Base-by-base conservation (phyloP, 2,329 filamentous ascomycete genomes). In the Pestalotiopsis fici region DNA sequence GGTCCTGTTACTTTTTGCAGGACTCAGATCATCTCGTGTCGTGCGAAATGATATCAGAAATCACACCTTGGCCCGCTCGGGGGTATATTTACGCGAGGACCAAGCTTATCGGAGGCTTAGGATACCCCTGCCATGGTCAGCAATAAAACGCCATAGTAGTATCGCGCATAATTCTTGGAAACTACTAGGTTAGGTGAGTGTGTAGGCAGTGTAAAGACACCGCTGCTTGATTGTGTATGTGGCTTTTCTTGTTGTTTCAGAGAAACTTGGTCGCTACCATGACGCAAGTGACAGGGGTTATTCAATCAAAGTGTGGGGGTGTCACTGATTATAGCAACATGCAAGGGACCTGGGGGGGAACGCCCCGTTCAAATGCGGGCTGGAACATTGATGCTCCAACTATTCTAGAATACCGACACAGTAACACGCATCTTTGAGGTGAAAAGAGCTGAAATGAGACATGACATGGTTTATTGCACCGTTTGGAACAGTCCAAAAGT, bases 31-130 rank as follows among this genome's bases (percentile, higher is more conserved):
- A n/a, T 60, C 13, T 35, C 57, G 55, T 60, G 31, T 60, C 28
- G 28, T 37, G 57, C 27, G 31, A 11, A 39, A 60, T 60, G 57
- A 60, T 27, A 60, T 60, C 57, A 60, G 57, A 60, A 31, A 60
- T 60, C 25, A 60, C 27, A 60, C 57, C 57, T 37, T 31, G 57
- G 28, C 28, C 27, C 27, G 25, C 57, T 31, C 57, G 28, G 28
- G 31, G 57, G 28, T 35, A 39, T 60, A 23, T 4, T 21, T 60
- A 50, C 18, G 43, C 43, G 43, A 50, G 15, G n/a, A 9, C n/a
- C 18, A 50, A 50, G 43, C 4, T 50, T 50, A 23, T 50, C 43
- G 43, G 9, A 9, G n/a, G 43, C 18, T 50, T 18, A 9, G 43
- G 6, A 50, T 23, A 50, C 18, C n/a, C 43, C n/a, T 6, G 13